These are phyloP conservation scores for Pleoardoris graminearum DNA, from an alignment of 2,329 filamentous ascomycete species.

Conservation along the genomic window DNA sequence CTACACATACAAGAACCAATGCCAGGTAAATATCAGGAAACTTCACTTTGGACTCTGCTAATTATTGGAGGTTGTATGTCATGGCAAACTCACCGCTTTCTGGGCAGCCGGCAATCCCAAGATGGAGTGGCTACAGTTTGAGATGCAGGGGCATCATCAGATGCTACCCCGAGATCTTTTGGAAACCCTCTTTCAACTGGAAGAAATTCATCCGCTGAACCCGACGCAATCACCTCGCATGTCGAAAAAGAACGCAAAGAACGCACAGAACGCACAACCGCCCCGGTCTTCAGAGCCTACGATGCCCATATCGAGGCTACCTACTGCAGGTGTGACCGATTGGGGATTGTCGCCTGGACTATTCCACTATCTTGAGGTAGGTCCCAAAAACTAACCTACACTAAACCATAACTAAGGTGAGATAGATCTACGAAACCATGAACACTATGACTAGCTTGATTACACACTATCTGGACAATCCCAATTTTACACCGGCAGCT, in stretches of 20 bases:
- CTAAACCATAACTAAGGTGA: constrained; percentile 17
- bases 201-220: constrained; percentile 52
- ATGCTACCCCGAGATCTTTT: constrained; percentile 72
- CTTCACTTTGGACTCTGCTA: constrained; percentile 8
- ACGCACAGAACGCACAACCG: constrained; percentile 53
- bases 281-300: constrained; percentile 45
- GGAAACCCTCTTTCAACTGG: constrained; percentile 50
- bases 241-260: constrained; percentile 56
- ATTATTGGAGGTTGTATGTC: constrained; percentile 67
- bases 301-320: constrained; percentile 51
- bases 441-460: constrained; percentile 66
- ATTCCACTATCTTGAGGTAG: constrained; percentile 66
- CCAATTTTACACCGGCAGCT: constrained; percentile 56
- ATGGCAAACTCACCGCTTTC: constrained; percentile 75
- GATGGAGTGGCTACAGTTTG: constrained; percentile 84
- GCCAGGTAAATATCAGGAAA: constrained; percentile 64
- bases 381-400: constrained; percentile 21
- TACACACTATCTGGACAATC: constrained; percentile 58
- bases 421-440: constrained; percentile 66
- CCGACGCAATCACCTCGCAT: constrained; percentile 61
- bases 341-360: constrained; percentile 61
- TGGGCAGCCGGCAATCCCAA: constrained; percentile 70
- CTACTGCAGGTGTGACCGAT: constrained; percentile 51
- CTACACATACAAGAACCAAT: constrained; percentile 84
- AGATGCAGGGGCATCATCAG: constrained; percentile 76